Conservation (phyloP, 192 early-diverging fungal genomes). For the Podila epigama region DNA sequence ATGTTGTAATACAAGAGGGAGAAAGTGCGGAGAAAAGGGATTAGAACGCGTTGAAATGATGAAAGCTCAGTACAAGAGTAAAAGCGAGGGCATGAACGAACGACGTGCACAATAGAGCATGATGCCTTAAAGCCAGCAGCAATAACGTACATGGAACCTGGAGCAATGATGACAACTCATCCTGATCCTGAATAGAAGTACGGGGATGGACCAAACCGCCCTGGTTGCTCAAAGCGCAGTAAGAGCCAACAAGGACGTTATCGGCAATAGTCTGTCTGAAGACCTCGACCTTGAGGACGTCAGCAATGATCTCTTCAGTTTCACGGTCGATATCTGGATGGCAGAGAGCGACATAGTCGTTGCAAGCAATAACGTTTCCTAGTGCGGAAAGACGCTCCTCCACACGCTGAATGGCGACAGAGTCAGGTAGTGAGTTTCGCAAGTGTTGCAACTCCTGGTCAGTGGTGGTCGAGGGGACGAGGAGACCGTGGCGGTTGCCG, state of each 20-base stretch:
- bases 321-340: conserved; percentile 99
- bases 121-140: conserved; percentile 40
- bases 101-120: conserved; percentile 84
- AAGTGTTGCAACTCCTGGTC: conserved; percentile 98
- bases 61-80: neutral
- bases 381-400: conserved; percentile 98
- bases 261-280: conserved; percentile 98
- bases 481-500: conserved; percentile 93
- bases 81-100: conserved; percentile 6
- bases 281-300: conserved; percentile 97
- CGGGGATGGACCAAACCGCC: conserved; percentile 96
- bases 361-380: conserved; percentile 99
- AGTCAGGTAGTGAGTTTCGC: conserved; percentile 94
- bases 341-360: conserved; percentile 98
- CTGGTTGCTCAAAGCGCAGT: conserved; percentile 96
- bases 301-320: conserved; percentile 99
- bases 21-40: too few species aligned
- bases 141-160: conserved; percentile 85
- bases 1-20: conserved; percentile 1
- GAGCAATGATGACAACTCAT: conserved; percentile 95
- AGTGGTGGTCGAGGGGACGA: conserved; percentile 95
- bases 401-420: conserved; percentile 92
- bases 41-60: too few species aligned
- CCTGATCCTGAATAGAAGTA: conserved; percentile 95
- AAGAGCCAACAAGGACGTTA: conserved; percentile 95